Evolutionary conservation across 2,329 filamentous ascomycete species (phyloP), one percentile per base, ranked within the genome.

Genomic region (Magnaporthiopsis rhizophila): DNA sequence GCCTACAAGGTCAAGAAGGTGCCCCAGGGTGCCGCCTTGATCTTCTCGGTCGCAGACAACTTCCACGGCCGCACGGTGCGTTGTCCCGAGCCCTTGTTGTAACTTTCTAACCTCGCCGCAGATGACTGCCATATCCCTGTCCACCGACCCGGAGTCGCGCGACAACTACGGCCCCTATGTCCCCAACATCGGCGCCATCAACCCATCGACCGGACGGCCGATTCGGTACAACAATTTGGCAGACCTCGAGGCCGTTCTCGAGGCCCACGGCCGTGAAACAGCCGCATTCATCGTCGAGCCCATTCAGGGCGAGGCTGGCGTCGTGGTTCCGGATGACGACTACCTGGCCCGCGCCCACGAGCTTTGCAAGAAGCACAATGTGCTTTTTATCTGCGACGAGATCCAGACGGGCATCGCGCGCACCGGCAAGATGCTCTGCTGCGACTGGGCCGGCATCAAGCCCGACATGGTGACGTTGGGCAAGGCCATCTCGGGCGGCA

Each of bases 161-260:
- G 92, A 95, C 70, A 96, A 98, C 82, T 99, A 99, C 75, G 95
- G 95, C 12, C 95, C 95, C 24, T 98, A 96, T 74, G 86, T 99
- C 28, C 95, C 95, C 68, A 89, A 90, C 70, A 88, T 98, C 66
- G 92, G 94, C 64, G 89, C 91, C 68, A 77, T 80, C 36, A 87
- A 86, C 74, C 94, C 94, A 34, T 82, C 86, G 18, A 96, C 92
- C 0, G 86, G 86, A 69, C 88, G 89, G 78, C 78, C 85, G 21
- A 93, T 98, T 71, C 86, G 89, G 58, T 99, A 93, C 81, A 94
- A 96, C 80, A 90, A 92, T 74, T 84, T 95, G 67, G 81, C 83
- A 36, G 92, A 96, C 71, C 81, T 98, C 12, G 89, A 92, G 71
- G 87, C 86, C 66, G 89, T 89, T 2, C 83, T 99, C 60, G 88